Percentiles rank a stretch among this genome's conserved stretches.
phyloP scores from a whole-genome alignment of 768 basidiomycete genomes.

The Myochromella boudieri region DNA sequence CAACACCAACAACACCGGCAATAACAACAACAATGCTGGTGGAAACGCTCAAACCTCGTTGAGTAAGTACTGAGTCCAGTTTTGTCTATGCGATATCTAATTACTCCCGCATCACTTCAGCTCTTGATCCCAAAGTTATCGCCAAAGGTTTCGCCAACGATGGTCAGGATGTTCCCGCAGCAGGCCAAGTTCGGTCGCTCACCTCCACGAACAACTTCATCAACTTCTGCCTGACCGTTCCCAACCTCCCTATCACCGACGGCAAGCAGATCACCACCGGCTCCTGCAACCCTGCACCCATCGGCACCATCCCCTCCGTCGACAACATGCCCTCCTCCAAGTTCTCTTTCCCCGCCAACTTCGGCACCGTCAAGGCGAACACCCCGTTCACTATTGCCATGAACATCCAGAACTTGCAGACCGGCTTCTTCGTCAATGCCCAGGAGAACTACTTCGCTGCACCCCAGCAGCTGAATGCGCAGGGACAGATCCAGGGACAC shows the following conservation, averaged over 20 bases:
- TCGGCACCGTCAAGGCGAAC: slow-evolving; percentile 39
- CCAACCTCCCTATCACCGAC: slow-evolving; percentile 54
- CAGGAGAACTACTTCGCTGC: slow-evolving; percentile 42
- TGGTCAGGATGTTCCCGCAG: slow-evolving; percentile 25
- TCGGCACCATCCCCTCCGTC: slow-evolving; percentile 45
- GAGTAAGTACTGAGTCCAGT: slow-evolving; percentile 23
- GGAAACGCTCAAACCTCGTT: slow-evolving; percentile 35
- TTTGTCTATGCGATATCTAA: background rate
- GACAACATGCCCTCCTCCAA: slow-evolving; percentile 41
- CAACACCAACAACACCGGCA: slow-evolving; percentile 9
- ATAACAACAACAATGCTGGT: slow-evolving; percentile 11
- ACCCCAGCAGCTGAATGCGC: slow-evolving; percentile 41
- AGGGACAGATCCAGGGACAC: slow-evolving; percentile 44
- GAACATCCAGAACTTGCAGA: slow-evolving; percentile 31
- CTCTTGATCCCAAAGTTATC: slow-evolving; percentile 27
- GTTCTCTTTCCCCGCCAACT: slow-evolving; percentile 34
- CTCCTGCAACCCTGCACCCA: slow-evolving; percentile 27
- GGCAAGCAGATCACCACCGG: slow-evolving; percentile 32
- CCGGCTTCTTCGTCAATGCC: slow-evolving; percentile 46
- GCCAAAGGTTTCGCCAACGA: slow-evolving; percentile 26
- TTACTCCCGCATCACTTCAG: slow-evolving; percentile 6
- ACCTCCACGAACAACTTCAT: slow-evolving; percentile 54
- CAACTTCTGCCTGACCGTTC: slow-evolving; percentile 43
- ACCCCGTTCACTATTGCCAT: slow-evolving; percentile 42
- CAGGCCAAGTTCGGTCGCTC: slow-evolving; percentile 42